Base-by-base conservation (phyloP, 192 early-diverging fungal genomes). In the Gamsiella multidivaricata region DNA sequence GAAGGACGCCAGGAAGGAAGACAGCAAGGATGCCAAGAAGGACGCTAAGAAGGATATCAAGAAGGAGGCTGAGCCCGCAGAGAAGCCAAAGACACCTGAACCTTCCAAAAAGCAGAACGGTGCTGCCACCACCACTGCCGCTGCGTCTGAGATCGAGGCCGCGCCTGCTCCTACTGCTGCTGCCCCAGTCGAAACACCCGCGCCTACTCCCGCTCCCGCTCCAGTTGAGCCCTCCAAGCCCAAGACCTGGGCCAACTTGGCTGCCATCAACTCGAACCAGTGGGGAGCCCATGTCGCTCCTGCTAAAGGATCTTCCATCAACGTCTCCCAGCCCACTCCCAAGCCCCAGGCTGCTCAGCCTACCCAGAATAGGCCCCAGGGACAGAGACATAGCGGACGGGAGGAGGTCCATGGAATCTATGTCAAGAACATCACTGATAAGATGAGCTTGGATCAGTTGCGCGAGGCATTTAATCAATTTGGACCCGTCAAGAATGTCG, bases 231-330 rank as follows among this genome's bases (percentile, higher is more conserved):
- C 91, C 20, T 52, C 84, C 41, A 87, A 91, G 78, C 72, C 89
- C 53, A 89, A 88, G 52, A 88, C 92, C 33, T 96, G 94, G 94
- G 93, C 94, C 10, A 86, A 81, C 62, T 79, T 94, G 17, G 92
- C 89, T 2, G 90, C 91, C 47, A 83, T 69, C 31, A 81, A 89
- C 71, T 62, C 64, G 32, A 73, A 60, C 33, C 84, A 83, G 62
- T 92, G 90, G 90, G 82, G 84, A 61, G 70, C 61, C 62, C 82
- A 83, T 25, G 85, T 84, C 26, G 81, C 84, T 20, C 76, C 85
- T 51, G 81, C 83, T 56, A 88, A 85, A 42, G 87, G 83, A 32
- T 79, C 82, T 11, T 85, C 87, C 22, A 79, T 88, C 39, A 74
- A 84, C 23, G 69, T 86, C 20, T 9, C 65, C 43, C 61, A 74